Percentiles rank a stretch among this genome's conserved stretches.
These are phyloP conservation scores for Thraustochytrium striatum DNA, from an alignment of 352 stramenopile species.

Conservation along the genomic window DNA sequence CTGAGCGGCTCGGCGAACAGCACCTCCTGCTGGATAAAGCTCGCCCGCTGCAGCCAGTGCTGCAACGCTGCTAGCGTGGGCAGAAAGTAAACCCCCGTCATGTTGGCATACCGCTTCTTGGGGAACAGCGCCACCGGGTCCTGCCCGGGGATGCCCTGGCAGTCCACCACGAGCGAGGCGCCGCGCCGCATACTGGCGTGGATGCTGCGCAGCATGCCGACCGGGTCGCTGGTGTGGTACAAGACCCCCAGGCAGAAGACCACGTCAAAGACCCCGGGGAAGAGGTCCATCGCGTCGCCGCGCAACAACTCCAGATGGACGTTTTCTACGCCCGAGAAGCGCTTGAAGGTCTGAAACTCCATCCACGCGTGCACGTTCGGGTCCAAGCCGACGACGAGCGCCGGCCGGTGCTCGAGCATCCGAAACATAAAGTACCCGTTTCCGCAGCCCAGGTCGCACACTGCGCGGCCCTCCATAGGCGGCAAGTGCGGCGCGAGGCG, in stretches of 20 bases:
- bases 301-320: background rate
- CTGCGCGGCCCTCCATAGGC: conserved; percentile 16
- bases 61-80: conserved; percentile 25
- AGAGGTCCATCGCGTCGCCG: conserved; percentile 31
- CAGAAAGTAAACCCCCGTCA: conserved; percentile 50
- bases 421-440: conserved; percentile 52
- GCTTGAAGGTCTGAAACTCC: conserved; percentile 43
- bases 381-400: conserved; percentile 39
- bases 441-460: conserved; percentile 48
- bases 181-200: conserved; percentile 13
- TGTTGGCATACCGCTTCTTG: conserved; percentile 50
- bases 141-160: conserved; percentile 21
- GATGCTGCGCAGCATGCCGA: conserved; percentile 48
- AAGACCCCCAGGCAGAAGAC: conserved; percentile 47
- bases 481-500: conserved; percentile 18
- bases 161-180: background rate
- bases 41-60: conserved; percentile 43
- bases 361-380: conserved; percentile 47
- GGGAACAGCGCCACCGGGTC: conserved; percentile 42
- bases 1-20: conserved; percentile 29
- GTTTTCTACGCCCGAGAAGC: conserved; percentile 25
- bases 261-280: conserved; percentile 44
- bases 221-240: conserved; percentile 48
- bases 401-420: conserved; percentile 36
- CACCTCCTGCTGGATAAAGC: conserved; percentile 39